These are phyloP conservation scores for Globisporangium carolinianum DNA, from an alignment of 352 stramenopile species.

Conservation along the genomic window DNA sequence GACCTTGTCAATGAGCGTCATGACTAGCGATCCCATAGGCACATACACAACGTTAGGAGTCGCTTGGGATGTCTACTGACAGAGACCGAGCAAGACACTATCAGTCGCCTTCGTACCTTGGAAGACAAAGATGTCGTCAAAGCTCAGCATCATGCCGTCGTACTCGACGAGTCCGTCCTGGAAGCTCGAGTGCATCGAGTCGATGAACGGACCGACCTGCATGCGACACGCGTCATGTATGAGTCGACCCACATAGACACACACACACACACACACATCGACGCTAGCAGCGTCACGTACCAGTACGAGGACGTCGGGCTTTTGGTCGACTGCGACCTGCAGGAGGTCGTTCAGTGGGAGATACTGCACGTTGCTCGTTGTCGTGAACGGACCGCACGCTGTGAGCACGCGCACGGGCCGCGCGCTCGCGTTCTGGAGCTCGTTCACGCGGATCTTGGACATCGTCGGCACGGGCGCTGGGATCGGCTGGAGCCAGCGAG, in stretches of 20 bases:
- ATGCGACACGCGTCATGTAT: background rate
- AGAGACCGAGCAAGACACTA: constrained; percentile 24
- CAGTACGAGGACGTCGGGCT: constrained; percentile 93
- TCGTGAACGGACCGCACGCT: constrained; percentile 94
- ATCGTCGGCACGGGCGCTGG: constrained; percentile 43
- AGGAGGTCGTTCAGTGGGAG: constrained; percentile 93
- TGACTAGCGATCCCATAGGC: constrained; percentile 31
- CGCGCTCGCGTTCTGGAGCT: constrained; percentile 34
- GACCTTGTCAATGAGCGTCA: constrained; percentile 66
- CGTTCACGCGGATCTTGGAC: constrained; percentile 33
- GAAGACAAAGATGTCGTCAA: constrained; percentile 83
- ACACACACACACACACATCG: background rate
- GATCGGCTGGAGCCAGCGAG: constrained; percentile 29
- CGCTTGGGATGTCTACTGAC: background rate
- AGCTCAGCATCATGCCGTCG: constrained; percentile 75
- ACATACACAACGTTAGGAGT: background rate
- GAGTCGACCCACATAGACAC: background rate
- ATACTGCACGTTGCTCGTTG: constrained; percentile 92
- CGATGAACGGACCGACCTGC: constrained; percentile 94
- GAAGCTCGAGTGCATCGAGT: constrained; percentile 88
- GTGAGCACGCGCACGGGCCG: constrained; percentile 77
- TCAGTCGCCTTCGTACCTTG: constrained; percentile 85
- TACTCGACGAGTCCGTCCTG: constrained; percentile 74
- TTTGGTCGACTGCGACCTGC: constrained; percentile 59
- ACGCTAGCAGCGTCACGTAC: constrained; percentile 19